These are phyloP conservation scores for Leptodermis oblonga DNA, from an alignment of 257 asterid species.

Conservation along the genomic window DNA sequence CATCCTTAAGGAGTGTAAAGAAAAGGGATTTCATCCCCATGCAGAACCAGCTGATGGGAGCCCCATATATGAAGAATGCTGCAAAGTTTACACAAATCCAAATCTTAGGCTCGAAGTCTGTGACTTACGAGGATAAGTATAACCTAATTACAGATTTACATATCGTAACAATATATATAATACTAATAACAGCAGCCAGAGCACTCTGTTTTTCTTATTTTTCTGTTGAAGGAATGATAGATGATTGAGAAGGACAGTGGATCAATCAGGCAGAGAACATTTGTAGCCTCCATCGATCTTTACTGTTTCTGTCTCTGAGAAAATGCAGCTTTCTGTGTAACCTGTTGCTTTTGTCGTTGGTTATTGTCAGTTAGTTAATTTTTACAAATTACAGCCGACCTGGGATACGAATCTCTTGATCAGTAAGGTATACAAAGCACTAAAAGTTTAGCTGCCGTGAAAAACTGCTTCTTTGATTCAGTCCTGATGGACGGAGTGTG, in stretches of 20 bases:
- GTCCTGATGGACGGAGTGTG: not conserved
- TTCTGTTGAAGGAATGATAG: not conserved
- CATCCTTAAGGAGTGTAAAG: slow-evolving; percentile 39
- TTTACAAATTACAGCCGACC: too few relatives aligned
- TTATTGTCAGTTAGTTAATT: too few relatives aligned
- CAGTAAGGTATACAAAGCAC: too few relatives aligned
- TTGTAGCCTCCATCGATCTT: not conserved
- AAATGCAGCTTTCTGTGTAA: too few relatives aligned
- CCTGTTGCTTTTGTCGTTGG: too few relatives aligned
- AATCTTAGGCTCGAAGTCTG: slow-evolving; percentile 41
- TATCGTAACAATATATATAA: too few relatives aligned
- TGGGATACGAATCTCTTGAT: too few relatives aligned
- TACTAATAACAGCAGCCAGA: too few relatives aligned
- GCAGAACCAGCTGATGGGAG: slow-evolving; percentile 32
- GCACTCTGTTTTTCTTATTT: not conserved
- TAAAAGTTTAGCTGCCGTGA: too few relatives aligned
- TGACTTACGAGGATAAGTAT: slow-evolving; percentile 35
- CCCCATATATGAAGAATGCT: slow-evolving; percentile 35
- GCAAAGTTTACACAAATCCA: slow-evolving; percentile 36
- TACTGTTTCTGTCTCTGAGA: too few relatives aligned
- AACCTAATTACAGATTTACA: too few relatives aligned
- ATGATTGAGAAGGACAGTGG: not conserved
- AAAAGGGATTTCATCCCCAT: slow-evolving; percentile 44
- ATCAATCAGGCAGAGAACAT: not conserved
- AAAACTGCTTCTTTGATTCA: too few relatives aligned